Percentiles rank a stretch among this genome's conserved stretches.
These are phyloP conservation scores for Raffaelea arxii DNA, from an alignment of 2,329 filamentous ascomycete genomes.

Conservation along the genomic window DNA sequence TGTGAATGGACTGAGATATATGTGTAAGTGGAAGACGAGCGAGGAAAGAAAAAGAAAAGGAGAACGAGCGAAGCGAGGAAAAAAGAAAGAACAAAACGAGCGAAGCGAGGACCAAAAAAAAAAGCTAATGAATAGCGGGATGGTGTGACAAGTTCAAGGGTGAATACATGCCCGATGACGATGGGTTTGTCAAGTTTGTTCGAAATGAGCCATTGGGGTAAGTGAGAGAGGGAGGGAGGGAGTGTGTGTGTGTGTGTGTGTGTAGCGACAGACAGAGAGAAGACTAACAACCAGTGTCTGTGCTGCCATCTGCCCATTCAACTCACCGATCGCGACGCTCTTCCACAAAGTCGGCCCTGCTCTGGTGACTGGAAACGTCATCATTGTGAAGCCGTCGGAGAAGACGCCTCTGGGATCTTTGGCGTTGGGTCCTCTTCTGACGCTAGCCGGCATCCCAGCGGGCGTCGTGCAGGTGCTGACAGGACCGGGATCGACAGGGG, in stretches of 20 bases:
- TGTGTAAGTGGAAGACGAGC: no score
- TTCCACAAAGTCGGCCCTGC: background rate
- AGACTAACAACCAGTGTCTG: constrained; percentile 19
- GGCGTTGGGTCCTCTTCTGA: constrained; percentile 45
- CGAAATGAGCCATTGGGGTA: constrained; percentile 23
- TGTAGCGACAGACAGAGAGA: constrained; percentile 25
- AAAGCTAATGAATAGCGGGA: constrained; percentile 20
- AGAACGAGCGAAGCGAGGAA: no score
- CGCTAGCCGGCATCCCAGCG: constrained; percentile 44
- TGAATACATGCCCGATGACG: constrained; percentile 25
- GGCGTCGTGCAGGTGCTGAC: constrained; percentile 53
- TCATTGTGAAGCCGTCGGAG: constrained; percentile 33
- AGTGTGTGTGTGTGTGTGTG: no score
- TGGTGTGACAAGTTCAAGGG: constrained; percentile 29
- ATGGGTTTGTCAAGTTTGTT: constrained; percentile 22
- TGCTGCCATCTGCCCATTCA: background rate
- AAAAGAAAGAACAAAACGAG: no score
- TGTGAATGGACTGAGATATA: no score
- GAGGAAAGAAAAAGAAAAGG: no score
- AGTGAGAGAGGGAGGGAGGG: no score
- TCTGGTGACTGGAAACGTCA: background rate
- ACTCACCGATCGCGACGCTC: background rate
- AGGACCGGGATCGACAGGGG: constrained; percentile 50
- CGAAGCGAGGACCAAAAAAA: no score
- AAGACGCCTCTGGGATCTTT: constrained; percentile 49